A percentile compares a stretch with the other conserved stretches of the same genome.
phyloP scores from a whole-genome alignment of 345 rosid genomes.

The Physaria fendleri region DNA sequence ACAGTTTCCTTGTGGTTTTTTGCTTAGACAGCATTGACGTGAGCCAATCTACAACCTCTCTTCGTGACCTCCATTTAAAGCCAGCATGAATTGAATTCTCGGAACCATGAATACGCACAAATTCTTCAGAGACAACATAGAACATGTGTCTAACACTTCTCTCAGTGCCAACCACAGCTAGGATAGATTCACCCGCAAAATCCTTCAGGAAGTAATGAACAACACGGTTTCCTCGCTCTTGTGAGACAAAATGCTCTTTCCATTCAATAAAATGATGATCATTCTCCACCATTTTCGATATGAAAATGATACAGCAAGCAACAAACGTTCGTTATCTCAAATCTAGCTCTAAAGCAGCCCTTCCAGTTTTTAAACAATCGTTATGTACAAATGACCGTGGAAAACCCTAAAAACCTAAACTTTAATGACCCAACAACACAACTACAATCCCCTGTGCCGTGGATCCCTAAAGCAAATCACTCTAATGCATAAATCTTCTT shows the following conservation, averaged over 20 bases:
- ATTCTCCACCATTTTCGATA: slow-evolving; percentile 55
- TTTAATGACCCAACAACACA: not conserved
- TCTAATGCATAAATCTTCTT: slow-evolving; percentile 19
- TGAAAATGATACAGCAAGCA: too few relatives aligned
- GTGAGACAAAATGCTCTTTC: slow-evolving; percentile 93
- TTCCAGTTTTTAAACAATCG: not conserved
- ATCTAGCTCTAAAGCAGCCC: not conserved
- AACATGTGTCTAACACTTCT: slow-evolving; percentile 99
- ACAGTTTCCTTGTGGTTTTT: slow-evolving; percentile 47
- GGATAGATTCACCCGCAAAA: slow-evolving; percentile 64
- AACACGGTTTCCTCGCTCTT: slow-evolving; percentile 91
- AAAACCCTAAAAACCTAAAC: not conserved
- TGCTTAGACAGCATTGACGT: slow-evolving; percentile 93
- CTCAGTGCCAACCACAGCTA: slow-evolving; percentile 93
- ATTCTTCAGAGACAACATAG: slow-evolving; percentile 87
- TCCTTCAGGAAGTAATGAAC: slow-evolving; percentile 91
- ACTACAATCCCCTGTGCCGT: slow-evolving; percentile 12
- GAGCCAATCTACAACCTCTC: slow-evolving; percentile 98
- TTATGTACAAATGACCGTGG: not conserved
- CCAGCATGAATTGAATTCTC: slow-evolving; percentile 75
- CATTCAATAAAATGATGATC: slow-evolving; percentile 73
- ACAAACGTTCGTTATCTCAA: slow-evolving; percentile 11
- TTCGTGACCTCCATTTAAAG: slow-evolving; percentile 92
- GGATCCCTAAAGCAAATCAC: slow-evolving; percentile 15
- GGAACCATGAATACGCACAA: slow-evolving; percentile 64